Conservation (phyloP, 306 rosid species). For the Coriaria nepalensis region DNA sequence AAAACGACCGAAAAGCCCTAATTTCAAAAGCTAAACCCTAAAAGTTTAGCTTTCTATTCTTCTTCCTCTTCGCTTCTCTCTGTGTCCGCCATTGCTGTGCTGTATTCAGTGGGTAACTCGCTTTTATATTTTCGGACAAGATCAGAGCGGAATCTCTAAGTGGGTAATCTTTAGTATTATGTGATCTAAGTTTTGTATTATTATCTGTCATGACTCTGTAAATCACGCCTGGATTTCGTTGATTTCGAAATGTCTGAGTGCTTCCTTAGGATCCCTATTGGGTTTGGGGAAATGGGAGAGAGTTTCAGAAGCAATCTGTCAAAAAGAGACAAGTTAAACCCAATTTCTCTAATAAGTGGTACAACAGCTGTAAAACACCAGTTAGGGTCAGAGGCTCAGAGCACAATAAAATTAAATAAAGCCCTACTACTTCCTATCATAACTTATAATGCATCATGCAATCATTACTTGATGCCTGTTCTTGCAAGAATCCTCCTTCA, state of each 20-base stretch:
- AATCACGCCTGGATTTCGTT: too few relatives aligned
- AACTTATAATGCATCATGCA: neutral
- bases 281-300: neutral
- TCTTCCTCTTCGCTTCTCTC: conserved; percentile 9
- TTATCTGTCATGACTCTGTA: conserved; percentile 27
- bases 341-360: too few relatives aligned
- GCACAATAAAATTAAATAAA: too few relatives aligned
- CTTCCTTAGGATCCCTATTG: conserved; percentile 7
- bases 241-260: conserved; percentile 3
- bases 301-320: neutral
- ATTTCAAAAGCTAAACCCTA: conserved; percentile 8
- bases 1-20: neutral
- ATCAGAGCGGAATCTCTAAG: neutral
- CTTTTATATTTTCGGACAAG: conserved; percentile 4
- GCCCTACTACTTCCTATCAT: too few relatives aligned
- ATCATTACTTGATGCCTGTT: neutral
- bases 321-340: too few relatives aligned
- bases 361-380: too few relatives aligned
- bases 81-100: neutral
- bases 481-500: conserved; percentile 1
- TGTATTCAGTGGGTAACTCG: neutral
- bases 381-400: too few relatives aligned
- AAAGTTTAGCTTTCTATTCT: neutral
- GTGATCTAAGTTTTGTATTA: too few relatives aligned
- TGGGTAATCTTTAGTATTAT: too few relatives aligned